Evolutionary conservation across 805 yeast genomes (phyloP).

Genomic region (Kregervanrija delftensis): DNA sequence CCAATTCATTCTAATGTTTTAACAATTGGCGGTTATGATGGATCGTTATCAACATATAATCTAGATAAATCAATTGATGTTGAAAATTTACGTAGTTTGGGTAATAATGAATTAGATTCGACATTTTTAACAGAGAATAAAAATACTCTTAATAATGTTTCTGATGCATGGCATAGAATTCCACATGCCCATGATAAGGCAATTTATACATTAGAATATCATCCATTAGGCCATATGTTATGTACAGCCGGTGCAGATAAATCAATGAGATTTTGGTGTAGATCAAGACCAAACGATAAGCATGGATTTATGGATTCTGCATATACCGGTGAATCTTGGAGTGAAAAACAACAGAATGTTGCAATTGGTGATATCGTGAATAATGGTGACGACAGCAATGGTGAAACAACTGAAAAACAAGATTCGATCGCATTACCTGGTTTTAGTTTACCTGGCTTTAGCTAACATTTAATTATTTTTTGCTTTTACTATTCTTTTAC

Average conservation of each 20-base stretch:
- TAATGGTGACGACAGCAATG: neutral
- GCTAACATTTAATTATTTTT: neutral
- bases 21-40: slow-evolving; percentile 85
- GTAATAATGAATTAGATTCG: neutral
- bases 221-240: slow-evolving; percentile 87
- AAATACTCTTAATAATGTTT: neutral
- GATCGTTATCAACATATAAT: slow-evolving; percentile 72
- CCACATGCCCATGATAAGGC: slow-evolving; percentile 96
- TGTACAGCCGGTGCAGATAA: slow-evolving; percentile 93
- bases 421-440: slow-evolving; percentile 9
- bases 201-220: slow-evolving; percentile 82
- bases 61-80: slow-evolving; percentile 44
- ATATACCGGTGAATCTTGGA: slow-evolving; percentile 44
- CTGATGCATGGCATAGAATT: slow-evolving; percentile 40
- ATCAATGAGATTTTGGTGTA: slow-evolving; percentile 88
- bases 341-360: slow-evolving; percentile 18
- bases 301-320: slow-evolving; percentile 75
- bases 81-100: slow-evolving; percentile 1
- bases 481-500: too few species aligned
- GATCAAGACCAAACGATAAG: slow-evolving; percentile 87
- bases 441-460: slow-evolving; percentile 15
- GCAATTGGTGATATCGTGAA: neutral
- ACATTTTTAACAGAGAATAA: neutral
- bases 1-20: slow-evolving; percentile 77
- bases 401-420: neutral